A percentile compares a stretch with the other conserved stretches of the same genome.
Conservation (phyloP, 2,329 filamentous ascomycete genomes). For the Cyphellophora europaea region DNA sequence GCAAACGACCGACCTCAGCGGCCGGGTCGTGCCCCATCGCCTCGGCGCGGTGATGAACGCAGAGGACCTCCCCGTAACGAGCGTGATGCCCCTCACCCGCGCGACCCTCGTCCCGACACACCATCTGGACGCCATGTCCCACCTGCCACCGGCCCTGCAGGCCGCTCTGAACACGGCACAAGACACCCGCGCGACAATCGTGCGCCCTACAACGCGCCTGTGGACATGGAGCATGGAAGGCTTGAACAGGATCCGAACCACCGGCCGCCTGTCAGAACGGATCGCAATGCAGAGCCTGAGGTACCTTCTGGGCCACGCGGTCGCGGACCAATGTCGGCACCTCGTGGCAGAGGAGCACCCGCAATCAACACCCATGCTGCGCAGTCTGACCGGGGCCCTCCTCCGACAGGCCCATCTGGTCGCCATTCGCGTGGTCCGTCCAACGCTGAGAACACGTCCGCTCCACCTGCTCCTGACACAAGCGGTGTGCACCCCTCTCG, state of each 20-base stretch:
- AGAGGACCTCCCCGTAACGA: constrained; percentile 13
- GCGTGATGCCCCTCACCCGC: constrained; percentile 10
- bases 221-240: constrained; percentile 38
- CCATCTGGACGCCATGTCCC: constrained; percentile 3
- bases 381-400: constrained; percentile 28
- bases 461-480: constrained; percentile 27
- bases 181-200: constrained; percentile 10
- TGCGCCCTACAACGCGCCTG: no score
- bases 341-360: constrained; percentile 11
- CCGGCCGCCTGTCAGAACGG: constrained; percentile 35
- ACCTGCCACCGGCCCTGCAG: constrained; percentile 1
- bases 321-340: constrained; percentile 17
- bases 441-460: constrained; percentile 22
- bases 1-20: constrained; percentile 11
- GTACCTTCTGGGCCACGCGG: constrained; percentile 47
- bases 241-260: constrained; percentile 29
- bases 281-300: constrained; percentile 26
- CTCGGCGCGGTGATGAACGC: constrained; percentile 18
- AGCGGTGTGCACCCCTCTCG: constrained; percentile 47
- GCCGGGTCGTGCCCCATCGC: constrained; percentile 15
- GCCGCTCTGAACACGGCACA: constrained; percentile 3
- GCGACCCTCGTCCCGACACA: constrained; percentile 6
- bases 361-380: constrained; percentile 13
- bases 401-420: constrained; percentile 34
- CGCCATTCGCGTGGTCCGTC: constrained; percentile 26